A percentile compares a stretch with the other conserved stretches of the same genome.
phyloP scores from a whole-genome alignment of 352 stramenopile genomes.

The Sclerospora graminicola region DNA sequence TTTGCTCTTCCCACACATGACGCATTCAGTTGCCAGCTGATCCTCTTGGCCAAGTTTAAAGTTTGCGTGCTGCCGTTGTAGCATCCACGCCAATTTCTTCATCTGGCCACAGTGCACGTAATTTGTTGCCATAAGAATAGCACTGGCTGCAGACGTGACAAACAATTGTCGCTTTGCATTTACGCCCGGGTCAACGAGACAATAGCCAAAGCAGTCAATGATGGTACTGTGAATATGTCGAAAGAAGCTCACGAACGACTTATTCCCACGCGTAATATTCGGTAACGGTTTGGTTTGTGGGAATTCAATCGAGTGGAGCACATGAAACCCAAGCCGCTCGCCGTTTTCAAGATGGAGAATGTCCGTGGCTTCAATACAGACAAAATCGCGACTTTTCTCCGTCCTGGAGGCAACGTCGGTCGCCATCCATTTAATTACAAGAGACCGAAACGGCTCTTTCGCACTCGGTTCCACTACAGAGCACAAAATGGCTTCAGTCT shows the following conservation, averaged over 20 bases:
- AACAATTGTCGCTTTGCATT: conserved; percentile 2
- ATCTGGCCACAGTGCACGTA: conserved; percentile 12
- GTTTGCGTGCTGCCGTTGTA: conserved; percentile 8
- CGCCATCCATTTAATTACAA: conserved; percentile 14
- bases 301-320: conserved; percentile 16
- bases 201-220: conserved; percentile 14
- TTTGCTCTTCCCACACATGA: conserved; percentile 16
- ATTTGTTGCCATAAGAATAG: conserved; percentile 5
- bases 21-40: conserved; percentile 7
- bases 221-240: conserved; percentile 15
- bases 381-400: conserved; percentile 14
- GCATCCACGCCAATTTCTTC: conserved; percentile 16
- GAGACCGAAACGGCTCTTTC: conserved; percentile 11
- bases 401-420: conserved; percentile 1
- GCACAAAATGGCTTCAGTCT: conserved; percentile 6
- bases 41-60: conserved; percentile 4
- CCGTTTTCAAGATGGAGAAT: conserved; percentile 10
- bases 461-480: conserved; percentile 7
- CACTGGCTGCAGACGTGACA: conserved; percentile 2
- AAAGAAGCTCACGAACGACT: conserved; percentile 10
- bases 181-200: conserved; percentile 8
- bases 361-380: conserved; percentile 14
- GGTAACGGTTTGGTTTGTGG: conserved; percentile 12
- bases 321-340: conserved; percentile 15
- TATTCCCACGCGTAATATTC: conserved; percentile 7